These are phyloP conservation scores for Pisolithus tinctorius DNA, from an alignment of 768 basidiomycete species.

Conservation along the genomic window DNA sequence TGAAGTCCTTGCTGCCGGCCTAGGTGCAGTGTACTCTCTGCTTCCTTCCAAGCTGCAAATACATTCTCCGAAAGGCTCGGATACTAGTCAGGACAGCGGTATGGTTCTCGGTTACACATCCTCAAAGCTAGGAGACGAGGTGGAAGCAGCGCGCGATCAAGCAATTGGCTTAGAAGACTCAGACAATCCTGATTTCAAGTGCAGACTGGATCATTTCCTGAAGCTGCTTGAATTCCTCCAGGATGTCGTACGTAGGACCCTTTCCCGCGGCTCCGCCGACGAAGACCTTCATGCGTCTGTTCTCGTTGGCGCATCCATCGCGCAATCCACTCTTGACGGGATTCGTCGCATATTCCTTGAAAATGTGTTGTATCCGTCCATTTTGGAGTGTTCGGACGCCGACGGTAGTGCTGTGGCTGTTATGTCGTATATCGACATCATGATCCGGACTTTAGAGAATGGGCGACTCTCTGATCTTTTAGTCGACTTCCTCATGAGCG, in stretches of 20 bases:
- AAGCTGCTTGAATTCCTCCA: slow-evolving; percentile 89
- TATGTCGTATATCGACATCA: slow-evolving; percentile 89
- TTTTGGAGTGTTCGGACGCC: slow-evolving; percentile 84
- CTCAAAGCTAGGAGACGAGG: slow-evolving; percentile 48
- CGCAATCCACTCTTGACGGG: slow-evolving; percentile 76
- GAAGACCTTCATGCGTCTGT: slow-evolving; percentile 47
- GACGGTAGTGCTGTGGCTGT: slow-evolving; percentile 98
- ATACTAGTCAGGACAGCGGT: slow-evolving; percentile 36
- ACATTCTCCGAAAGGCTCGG: slow-evolving; percentile 36
- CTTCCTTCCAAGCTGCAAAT: slow-evolving; percentile 84
- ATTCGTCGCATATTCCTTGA: slow-evolving; percentile 84
- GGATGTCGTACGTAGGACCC: slow-evolving; percentile 74
- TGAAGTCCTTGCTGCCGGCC: slow-evolving; percentile 90
- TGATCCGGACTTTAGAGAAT: slow-evolving; percentile 67
- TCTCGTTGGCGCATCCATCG: slow-evolving; percentile 73
- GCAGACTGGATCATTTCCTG: slow-evolving; percentile 80
- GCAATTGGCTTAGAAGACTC: slow-evolving; percentile 74
- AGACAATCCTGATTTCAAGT: slow-evolving; percentile 65
- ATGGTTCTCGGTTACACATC: slow-evolving; percentile 72
- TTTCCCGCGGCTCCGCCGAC: slow-evolving; percentile 30
- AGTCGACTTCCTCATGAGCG: slow-evolving; percentile 75
- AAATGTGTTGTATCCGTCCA: slow-evolving; percentile 88
- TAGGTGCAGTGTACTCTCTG: slow-evolving; percentile 89
- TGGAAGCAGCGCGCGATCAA: slow-evolving; percentile 43
- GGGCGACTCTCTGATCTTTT: slow-evolving; percentile 65